phyloP scores from a whole-genome alignment of 768 basidiomycete genomes.

The Cantharellus cinnabarinus region DNA sequence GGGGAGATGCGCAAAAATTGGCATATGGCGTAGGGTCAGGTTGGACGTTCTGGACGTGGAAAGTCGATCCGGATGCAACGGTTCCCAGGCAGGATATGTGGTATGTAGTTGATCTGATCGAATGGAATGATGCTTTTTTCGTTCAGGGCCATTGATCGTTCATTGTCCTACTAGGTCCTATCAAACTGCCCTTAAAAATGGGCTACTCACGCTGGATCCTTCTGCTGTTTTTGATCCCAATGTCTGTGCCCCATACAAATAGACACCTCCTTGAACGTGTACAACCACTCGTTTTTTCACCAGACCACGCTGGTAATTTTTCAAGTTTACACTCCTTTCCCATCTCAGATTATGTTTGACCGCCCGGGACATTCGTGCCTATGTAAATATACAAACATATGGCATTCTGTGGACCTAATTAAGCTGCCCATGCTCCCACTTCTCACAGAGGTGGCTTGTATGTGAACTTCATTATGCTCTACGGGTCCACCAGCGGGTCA shows the following conservation, averaged over 20 bases:
- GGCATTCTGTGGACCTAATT: no score
- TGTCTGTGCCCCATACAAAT: slow-evolving; percentile 1
- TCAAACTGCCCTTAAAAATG: not conserved
- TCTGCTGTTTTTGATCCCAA: not conserved
- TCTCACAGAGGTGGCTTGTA: no score
- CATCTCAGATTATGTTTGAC: no score
- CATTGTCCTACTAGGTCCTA: not conserved
- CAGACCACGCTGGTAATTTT: no score
- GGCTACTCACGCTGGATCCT: slow-evolving; percentile 1
- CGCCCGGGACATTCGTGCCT: no score
- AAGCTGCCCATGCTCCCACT: no score
- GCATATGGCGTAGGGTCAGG: not conserved
- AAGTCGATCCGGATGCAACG: slow-evolving; percentile 1
- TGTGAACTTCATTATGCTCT: no score
- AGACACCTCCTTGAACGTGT: not conserved
- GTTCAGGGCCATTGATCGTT: not conserved
- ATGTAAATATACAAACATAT: no score
- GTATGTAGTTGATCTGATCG: not conserved
- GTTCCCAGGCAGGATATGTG: not conserved
- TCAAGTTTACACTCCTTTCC: no score
- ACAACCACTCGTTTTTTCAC: no score
- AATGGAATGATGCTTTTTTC: not conserved
- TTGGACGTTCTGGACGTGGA: slow-evolving; percentile 3
- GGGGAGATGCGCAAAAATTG: slow-evolving; percentile 4
- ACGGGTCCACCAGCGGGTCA: no score